These are phyloP conservation scores for Symbiodinium natans DNA, from an alignment of 73 alveolate species.

Conservation along the genomic window DNA sequence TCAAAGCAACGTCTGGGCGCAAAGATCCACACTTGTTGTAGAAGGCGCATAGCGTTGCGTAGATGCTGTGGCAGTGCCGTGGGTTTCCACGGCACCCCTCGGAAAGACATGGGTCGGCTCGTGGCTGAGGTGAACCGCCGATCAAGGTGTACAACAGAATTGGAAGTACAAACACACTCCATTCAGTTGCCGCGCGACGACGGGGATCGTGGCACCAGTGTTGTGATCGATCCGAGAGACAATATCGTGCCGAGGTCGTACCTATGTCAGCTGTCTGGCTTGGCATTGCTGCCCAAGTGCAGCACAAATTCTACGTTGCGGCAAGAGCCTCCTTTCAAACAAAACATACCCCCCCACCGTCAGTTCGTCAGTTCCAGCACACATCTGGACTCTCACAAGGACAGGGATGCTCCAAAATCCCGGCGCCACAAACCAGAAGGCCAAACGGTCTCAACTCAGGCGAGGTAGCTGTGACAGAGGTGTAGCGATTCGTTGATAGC, in stretches of 20 bases:
- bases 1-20: constrained; percentile 3
- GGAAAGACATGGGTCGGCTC: background rate
- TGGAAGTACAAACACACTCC: too few species aligned
- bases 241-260: background rate
- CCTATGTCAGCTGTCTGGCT: too few species aligned
- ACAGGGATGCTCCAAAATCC: too few species aligned
- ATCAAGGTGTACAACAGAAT: background rate
- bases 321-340: too few species aligned
- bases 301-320: too few species aligned
- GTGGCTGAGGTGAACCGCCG: background rate
- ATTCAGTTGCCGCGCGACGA: background rate
- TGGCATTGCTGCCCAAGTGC: too few species aligned
- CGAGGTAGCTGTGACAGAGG: background rate
- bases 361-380: too few species aligned
- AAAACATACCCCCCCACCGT: too few species aligned
- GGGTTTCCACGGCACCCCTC: constrained; percentile 81
- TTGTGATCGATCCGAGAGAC: background rate
- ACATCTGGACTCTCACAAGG: too few species aligned
- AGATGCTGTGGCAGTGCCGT: constrained; percentile 79
- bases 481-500: background rate
- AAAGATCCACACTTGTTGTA: constrained; percentile 60
- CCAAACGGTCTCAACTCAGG: too few species aligned
- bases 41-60: constrained; percentile 65
- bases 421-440: too few species aligned
- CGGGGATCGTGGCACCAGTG: constrained; percentile 1